Percentiles rank a stretch among this genome's conserved stretches.
Evolutionary conservation across 1,284 basidiomycete species (phyloP).

Genomic region (Schizophyllum amplum): DNA sequence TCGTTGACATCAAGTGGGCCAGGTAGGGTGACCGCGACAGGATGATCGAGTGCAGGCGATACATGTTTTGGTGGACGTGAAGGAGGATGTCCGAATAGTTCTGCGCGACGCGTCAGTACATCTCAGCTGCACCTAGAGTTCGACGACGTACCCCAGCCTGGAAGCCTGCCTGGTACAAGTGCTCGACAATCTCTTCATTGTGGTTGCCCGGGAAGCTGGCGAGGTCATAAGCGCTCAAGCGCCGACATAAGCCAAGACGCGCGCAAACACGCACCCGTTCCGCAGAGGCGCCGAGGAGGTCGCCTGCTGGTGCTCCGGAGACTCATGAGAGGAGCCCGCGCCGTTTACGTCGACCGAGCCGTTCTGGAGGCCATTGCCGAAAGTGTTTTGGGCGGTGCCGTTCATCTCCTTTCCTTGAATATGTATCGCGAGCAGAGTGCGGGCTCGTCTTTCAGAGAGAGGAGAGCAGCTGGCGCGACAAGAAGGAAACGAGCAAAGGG

Average conservation of each 20-base stretch:
- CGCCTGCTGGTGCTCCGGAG: neutral
- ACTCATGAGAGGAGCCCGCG: neutral
- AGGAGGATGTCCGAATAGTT: constrained; percentile 76
- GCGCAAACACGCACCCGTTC: neutral
- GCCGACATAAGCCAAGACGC: neutral
- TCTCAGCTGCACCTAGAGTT: constrained; percentile 2
- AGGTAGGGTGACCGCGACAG: constrained; percentile 81
- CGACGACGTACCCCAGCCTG: constrained; percentile 60
- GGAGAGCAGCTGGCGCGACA: too few species aligned
- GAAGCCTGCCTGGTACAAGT: constrained; percentile 71
- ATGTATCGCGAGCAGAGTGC: too few species aligned
- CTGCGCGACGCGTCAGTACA: constrained; percentile 27
- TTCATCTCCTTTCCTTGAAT: neutral
- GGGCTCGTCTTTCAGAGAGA: too few species aligned
- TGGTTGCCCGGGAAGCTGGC: constrained; percentile 23
- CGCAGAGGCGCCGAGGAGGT: neutral
- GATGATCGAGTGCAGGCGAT: constrained; percentile 74
- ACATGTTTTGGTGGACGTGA: constrained; percentile 66
- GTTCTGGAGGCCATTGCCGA: neutral
- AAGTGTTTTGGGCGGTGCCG: neutral
- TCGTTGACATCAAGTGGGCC: constrained; percentile 75
- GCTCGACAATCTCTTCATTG: constrained; percentile 64
- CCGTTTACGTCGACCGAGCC: neutral
- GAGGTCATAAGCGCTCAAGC: neutral
- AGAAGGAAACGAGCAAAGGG: too few species aligned